A percentile compares a stretch with the other conserved stretches of the same genome.
Conservation (phyloP, 805 yeast species). For the Candida ficus region DNA sequence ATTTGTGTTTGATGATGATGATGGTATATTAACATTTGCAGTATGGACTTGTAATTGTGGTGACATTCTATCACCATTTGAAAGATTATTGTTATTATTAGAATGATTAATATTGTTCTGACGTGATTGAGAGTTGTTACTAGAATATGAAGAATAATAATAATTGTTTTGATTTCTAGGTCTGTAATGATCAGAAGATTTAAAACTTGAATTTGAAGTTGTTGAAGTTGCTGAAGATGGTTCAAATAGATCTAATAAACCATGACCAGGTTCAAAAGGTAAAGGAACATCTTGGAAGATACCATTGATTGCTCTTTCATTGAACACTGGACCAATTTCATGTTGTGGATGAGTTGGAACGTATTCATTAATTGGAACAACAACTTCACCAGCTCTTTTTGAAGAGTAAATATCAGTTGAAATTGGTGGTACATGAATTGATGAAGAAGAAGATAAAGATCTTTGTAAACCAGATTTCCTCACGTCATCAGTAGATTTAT, state of each 20-base stretch:
- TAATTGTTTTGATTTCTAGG: background rate
- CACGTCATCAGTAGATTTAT: background rate
- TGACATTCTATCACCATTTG: background rate
- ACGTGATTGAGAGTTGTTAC: slow-evolving; percentile 4
- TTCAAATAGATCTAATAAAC: slow-evolving; percentile 35
- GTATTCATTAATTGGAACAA: slow-evolving; percentile 33
- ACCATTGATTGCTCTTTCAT: slow-evolving; percentile 18
- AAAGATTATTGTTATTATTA: background rate
- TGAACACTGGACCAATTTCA: slow-evolving; percentile 27
- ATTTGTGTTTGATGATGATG: background rate
- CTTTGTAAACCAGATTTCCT: slow-evolving; percentile 1
- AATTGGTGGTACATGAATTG: background rate
- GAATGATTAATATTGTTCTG: no score
- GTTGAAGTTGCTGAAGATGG: background rate
- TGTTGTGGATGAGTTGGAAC: slow-evolving; percentile 26
- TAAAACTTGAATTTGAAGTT: background rate
- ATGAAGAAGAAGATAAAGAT: background rate
- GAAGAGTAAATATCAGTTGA: slow-evolving; percentile 1
- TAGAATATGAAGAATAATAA: slow-evolving; percentile 4
- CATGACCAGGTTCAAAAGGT: slow-evolving; percentile 32
- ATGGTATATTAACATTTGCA: background rate
- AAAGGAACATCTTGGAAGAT: slow-evolving; percentile 29
- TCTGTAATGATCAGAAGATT: background rate
- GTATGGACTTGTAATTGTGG: background rate
- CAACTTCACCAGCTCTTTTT: slow-evolving; percentile 32